Evolutionary conservation across 805 yeast genomes (phyloP).

Genomic region (Wickerhamiella nectarea): DNA sequence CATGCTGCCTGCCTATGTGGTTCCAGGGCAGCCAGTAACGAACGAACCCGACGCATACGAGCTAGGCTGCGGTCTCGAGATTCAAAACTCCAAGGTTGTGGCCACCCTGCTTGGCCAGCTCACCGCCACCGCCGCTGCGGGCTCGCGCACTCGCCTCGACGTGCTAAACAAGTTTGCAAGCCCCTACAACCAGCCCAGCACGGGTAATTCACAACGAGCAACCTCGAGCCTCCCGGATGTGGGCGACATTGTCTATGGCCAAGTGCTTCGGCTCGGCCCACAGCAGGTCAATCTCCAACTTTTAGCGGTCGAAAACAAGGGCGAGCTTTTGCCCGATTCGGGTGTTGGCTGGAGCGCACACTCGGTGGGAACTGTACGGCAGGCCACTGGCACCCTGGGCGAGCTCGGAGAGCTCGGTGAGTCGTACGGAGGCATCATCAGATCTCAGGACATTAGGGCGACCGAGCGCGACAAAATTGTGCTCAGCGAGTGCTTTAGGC

Average conservation of each 20-base stretch:
- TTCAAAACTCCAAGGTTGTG: constrained; percentile 33
- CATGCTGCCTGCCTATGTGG: constrained; percentile 35
- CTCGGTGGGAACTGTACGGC: constrained; percentile 21
- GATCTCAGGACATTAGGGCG: constrained; percentile 79
- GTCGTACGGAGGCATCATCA: constrained; percentile 70
- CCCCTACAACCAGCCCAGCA: constrained; percentile 15
- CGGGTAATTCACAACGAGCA: constrained; percentile 14
- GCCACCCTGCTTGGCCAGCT: constrained; percentile 57
- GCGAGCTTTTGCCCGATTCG: constrained; percentile 41
- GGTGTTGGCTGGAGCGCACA: constrained; percentile 48
- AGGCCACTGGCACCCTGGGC: constrained; percentile 18
- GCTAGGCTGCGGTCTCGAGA: constrained; percentile 53
- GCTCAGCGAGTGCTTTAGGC: constrained; percentile 63
- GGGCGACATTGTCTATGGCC: constrained; percentile 67
- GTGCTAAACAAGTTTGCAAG: constrained; percentile 20
- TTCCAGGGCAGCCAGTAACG: constrained; percentile 72
- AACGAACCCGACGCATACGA: constrained; percentile 32
- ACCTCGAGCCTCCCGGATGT: constrained; percentile 49
- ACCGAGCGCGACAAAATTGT: constrained; percentile 83
- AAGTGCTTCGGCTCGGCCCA: constrained; percentile 50
- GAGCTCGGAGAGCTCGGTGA: constrained; percentile 54
- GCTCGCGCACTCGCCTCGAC: constrained; percentile 13
- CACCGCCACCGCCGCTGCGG: constrained; percentile 17
- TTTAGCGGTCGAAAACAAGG: constrained; percentile 48
- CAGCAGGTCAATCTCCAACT: constrained; percentile 74